Conservation (phyloP, 2,329 filamentous ascomycete genomes). For the Bertia moriformis region DNA sequence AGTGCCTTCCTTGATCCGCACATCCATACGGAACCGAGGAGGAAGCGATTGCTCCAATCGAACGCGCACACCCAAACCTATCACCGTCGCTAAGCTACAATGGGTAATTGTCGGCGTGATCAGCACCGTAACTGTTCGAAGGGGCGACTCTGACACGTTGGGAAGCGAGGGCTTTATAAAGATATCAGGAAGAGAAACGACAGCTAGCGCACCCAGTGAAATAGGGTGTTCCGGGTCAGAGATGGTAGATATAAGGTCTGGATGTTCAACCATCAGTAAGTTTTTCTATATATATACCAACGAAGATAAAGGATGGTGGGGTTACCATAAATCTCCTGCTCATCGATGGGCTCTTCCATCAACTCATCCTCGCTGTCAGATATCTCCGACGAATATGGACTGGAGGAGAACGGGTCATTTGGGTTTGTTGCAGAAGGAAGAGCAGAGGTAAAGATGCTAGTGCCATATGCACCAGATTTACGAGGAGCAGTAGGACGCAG, state of each 20-base stretch:
- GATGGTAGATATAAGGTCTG: constrained; percentile 86
- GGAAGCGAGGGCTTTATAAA: constrained; percentile 57
- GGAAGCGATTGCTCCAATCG: constrained; percentile 81
- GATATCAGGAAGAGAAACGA: constrained; percentile 93
- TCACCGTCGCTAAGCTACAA: constrained; percentile 90
- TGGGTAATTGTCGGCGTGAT: constrained; percentile 95
- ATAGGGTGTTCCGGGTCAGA: constrained; percentile 93
- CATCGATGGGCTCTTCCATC: constrained; percentile 71
- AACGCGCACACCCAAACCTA: constrained; percentile 83
- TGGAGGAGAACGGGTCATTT: constrained; percentile 19
- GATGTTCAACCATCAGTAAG: constrained; percentile 17
- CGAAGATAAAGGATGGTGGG: not conserved
- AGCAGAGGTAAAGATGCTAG: constrained; percentile 8
- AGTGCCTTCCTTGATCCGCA: constrained; percentile 89
- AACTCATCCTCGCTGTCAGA: constrained; percentile 35
- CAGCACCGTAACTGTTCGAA: constrained; percentile 66
- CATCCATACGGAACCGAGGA: constrained; percentile 80
- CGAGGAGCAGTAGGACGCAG: not conserved
- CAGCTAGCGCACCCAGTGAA: constrained; percentile 79
- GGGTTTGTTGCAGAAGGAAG: constrained; percentile 14
- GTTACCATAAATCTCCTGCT: constrained; percentile 88
- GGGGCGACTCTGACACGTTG: constrained; percentile 31
- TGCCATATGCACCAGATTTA: not conserved
- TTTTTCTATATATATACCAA: constrained; percentile 6
- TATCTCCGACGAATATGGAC: too few relatives aligned